phyloP scores from a whole-genome alignment of 306 rosid genomes.

The Vigna unguiculata region DNA sequence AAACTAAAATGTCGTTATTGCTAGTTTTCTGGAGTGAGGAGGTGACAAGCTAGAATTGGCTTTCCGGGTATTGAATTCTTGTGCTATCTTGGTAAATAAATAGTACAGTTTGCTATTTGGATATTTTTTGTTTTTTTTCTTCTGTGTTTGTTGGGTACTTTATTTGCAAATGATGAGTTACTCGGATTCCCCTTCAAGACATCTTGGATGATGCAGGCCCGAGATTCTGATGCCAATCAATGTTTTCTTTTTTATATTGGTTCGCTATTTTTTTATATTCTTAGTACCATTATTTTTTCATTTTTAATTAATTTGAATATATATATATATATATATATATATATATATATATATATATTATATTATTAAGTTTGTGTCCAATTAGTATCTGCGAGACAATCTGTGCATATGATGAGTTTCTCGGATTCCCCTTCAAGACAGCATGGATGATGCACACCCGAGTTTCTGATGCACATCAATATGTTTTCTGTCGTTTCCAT shows the following conservation, averaged over 20 bases:
- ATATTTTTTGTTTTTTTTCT: too few species aligned
- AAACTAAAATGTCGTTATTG: too few species aligned
- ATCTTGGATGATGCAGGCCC: slow-evolving; percentile 66
- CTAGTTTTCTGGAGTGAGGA: too few species aligned
- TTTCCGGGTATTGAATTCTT: too few species aligned
- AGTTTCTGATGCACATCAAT: slow-evolving; percentile 63
- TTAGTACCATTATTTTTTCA: too few species aligned
- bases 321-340: too few species aligned
- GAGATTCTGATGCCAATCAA: slow-evolving; percentile 67
- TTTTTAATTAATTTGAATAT: background rate
- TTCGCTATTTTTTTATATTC: background rate
- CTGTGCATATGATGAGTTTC: slow-evolving; percentile 57
- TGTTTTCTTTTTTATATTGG: background rate
- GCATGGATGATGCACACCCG: slow-evolving; percentile 69
- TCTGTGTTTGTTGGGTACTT: too few species aligned
- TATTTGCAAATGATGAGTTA: slow-evolving; percentile 42
- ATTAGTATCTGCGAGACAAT: background rate
- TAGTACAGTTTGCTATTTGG: too few species aligned
- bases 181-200: slow-evolving; percentile 86
- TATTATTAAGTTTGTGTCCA: background rate
- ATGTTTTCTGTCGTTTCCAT: background rate
- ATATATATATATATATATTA: too few species aligned
- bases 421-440: slow-evolving; percentile 82
- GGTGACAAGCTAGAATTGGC: too few species aligned
- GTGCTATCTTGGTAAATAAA: too few species aligned